These are phyloP conservation scores for Orbilia javanica DNA, from an alignment of 2,329 filamentous ascomycete species.

Conservation along the genomic window DNA sequence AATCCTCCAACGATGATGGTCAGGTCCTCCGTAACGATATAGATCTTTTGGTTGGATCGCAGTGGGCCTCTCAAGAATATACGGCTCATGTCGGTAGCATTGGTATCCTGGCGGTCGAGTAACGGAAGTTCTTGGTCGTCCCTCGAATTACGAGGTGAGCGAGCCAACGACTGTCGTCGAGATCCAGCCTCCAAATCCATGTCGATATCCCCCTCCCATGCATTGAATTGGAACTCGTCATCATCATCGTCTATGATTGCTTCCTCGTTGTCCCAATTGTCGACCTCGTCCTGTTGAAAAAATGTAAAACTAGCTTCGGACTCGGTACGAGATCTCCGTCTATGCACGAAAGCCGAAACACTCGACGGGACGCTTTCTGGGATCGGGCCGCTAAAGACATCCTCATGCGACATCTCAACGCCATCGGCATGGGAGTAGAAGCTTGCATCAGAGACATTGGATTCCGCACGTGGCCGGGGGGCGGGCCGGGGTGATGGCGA, in stretches of 20 bases:
- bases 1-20: conserved; percentile 95
- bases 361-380: conserved; percentile 97
- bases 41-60: conserved; percentile 83
- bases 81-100: conserved; percentile 64
- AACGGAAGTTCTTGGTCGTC: conserved; percentile 74
- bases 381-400: conserved; percentile 87
- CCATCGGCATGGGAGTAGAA: conserved; percentile 50
- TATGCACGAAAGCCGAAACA: conserved; percentile 89
- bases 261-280: conserved; percentile 70
- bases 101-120: conserved; percentile 77
- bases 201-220: conserved; percentile 67
- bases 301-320: conserved; percentile 91
- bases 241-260: conserved; percentile 66
- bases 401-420: conserved; percentile 64
- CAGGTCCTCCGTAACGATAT: conserved; percentile 91
- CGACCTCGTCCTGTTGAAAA: conserved; percentile 79
- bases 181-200: conserved; percentile 66
- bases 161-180: conserved; percentile 67
- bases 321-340: conserved; percentile 78
- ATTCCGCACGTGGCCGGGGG: conserved; percentile 56
- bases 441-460: conserved; percentile 58
- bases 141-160: conserved; percentile 74
- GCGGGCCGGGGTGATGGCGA: conserved; percentile 41
- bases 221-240: conserved; percentile 66
- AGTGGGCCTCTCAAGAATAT: conserved; percentile 39